phyloP scores from a whole-genome alignment of 345 rosid species.

The Populus ilicifolia region DNA sequence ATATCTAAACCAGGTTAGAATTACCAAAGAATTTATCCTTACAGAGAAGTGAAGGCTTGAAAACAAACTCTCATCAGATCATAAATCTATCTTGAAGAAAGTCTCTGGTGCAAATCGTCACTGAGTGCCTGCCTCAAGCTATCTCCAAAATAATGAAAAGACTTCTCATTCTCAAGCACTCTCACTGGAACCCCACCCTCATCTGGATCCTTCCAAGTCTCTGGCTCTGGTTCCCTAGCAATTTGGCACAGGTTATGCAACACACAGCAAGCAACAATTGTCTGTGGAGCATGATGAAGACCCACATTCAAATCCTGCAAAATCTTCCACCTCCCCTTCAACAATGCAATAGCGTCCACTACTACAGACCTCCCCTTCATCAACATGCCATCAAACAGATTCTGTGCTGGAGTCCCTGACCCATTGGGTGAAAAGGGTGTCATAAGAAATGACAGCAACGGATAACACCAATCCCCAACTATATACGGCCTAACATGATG shows the following conservation, averaged over 20 bases:
- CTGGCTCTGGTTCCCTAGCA: conserved; percentile 97
- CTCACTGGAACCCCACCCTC: conserved; percentile 67
- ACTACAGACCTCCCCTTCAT: conserved; percentile 96
- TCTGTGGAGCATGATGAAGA: conserved; percentile 88
- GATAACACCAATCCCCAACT: conserved; percentile 98
- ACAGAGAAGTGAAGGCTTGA: conserved; percentile 10
- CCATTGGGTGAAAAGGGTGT: conserved; percentile 86
- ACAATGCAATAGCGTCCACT: conserved; percentile 88
- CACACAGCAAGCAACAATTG: conserved; percentile 96
- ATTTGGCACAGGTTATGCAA: conserved; percentile 95
- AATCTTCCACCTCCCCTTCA: conserved; percentile 91
- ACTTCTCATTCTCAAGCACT: conserved; percentile 80
- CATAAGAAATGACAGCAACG: conserved; percentile 75
- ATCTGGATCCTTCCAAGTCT: conserved; percentile 73
- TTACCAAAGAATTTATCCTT: conserved; percentile 13
- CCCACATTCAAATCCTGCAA: conserved; percentile 94
- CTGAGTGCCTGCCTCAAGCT: conserved; percentile 92
- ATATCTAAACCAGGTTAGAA: conserved; percentile 21
- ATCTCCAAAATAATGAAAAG: conserved; percentile 69
- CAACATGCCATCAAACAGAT: conserved; percentile 91
- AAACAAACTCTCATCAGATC: not conserved
- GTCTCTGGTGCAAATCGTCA: conserved; percentile 91
- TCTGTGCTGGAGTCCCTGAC: conserved; percentile 76
- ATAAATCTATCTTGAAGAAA: conserved; percentile 56
- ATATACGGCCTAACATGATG: conserved; percentile 83